Base-by-base conservation (phyloP, 2,329 filamentous ascomycete species). In the Elsinoe necatrix region DNA sequence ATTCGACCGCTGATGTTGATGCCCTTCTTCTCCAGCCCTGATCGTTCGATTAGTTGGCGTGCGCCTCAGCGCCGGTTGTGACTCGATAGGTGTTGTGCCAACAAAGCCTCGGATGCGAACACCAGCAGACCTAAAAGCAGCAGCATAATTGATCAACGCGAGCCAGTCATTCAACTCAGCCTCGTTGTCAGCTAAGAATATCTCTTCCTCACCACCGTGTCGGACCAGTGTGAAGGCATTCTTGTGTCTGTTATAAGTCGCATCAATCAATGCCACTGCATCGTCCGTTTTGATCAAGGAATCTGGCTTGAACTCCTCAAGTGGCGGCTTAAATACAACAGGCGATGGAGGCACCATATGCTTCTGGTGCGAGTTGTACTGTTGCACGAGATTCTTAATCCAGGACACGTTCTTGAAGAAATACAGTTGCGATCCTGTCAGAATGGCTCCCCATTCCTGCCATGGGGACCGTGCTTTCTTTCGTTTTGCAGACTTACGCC, bases 391-490 rank as follows among this genome's bases (percentile, higher is more conserved):
- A 58, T 81, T 87, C 71, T 95, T 97, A 31, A 95, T 84, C 92
- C 93, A 98, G 18, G 84, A 79, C 4, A 89, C 86, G 68, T 97
- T 96, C 58, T 89, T 85, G 75, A 97, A 98, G 70, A 98, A 89
- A 70, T 96, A 98, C 6, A 98, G 80, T 66, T 96, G 92, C 4
- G 93, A 95, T n/a, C 92, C 89, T 0, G 93, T 98, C 27, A 98
- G 79, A 58, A 98, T 87, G 21, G 90, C 93, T 54, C 93, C 93
- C 93, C 93, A 98, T 77, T 98, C 93, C 68, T 96, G 92, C 93
- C 93, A 98, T 1, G 93, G 92, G 9, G 92, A 96, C 42, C 92
- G 82, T 0, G 90, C 86, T 71, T 95, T 95, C 73, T 92, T 95
- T 73, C 95, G 96, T 73, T 95, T 97, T 1, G 80, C 75, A 61